A percentile compares a stretch with the other conserved stretches of the same genome.
These are phyloP conservation scores for Pseudognaphalium luteoalbum DNA, from an alignment of 129 eudicot species.

Conservation along the genomic window DNA sequence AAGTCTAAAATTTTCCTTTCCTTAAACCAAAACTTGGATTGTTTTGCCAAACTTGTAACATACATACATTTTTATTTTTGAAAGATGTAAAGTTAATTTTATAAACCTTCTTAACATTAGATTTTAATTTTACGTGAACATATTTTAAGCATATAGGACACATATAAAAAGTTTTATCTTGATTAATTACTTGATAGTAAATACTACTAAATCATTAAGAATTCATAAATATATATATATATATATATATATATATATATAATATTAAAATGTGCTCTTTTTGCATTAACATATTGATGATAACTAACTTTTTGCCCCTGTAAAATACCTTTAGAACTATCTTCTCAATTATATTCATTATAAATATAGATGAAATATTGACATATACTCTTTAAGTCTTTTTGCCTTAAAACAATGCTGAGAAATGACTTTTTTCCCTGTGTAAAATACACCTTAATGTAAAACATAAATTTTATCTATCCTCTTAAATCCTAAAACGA, in stretches of 20 bases:
- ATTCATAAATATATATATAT: neutral
- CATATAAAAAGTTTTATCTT: too few relatives aligned
- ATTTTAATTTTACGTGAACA: too few relatives aligned
- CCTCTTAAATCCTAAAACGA: neutral
- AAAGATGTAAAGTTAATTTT: slow-evolving; percentile 3
- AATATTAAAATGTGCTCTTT: neutral
- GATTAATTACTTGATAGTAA: neutral
- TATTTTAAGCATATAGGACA: neutral
- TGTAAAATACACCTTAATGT: neutral
- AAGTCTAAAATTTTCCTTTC: too few relatives aligned
- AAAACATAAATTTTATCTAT: neutral
- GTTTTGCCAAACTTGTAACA: neutral
- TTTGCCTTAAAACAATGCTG: neutral
- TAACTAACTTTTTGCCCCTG: neutral
- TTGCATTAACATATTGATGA: neutral
- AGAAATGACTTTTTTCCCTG: neutral
- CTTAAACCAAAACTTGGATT: neutral
- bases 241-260: too few relatives aligned
- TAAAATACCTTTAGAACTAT: neutral
- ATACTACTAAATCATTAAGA: neutral
- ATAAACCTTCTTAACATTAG: too few relatives aligned
- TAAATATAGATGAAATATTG: neutral
- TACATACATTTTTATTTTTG: neutral
- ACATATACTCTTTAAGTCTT: neutral
- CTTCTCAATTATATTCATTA: neutral